Base-by-base conservation (phyloP, 306 rosid species). In the Pyrus bretschneideri region DNA sequence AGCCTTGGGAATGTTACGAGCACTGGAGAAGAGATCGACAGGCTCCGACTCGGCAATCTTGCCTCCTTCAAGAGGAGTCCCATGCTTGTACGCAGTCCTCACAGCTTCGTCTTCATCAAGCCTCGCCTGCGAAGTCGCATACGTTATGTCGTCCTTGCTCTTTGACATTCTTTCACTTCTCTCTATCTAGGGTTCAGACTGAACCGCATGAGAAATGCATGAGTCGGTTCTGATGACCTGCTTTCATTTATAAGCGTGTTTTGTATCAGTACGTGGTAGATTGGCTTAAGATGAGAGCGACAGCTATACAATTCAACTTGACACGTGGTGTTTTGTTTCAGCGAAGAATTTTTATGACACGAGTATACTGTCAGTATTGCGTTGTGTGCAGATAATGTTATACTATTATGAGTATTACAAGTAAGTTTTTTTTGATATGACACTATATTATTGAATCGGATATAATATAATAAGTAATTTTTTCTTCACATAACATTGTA, bases 1-100 rank as follows among this genome's bases (percentile, higher is more conserved):
- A 21, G 44, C 57, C 3, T 82, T 75, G 22, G 86, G 25, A 38
- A 83, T 62, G 29, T 73, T 83, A 10, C 57, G 86, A 9, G 87
- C 89, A 70, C 86, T 64, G 11, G 86, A 27, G 72, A 83, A 87
- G 40, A 87, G 13, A 69, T 92, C 85, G 74, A 92, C 73, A 0
- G 81, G 78, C 46, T 90, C 82, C 52, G 91, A 87, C 2, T 90
- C 90, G 12, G 89, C 87, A 23, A 90, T 87, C 71, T 80, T 93
- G 1, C 93, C 96, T 21, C 74, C 96, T 86, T 90, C 94, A 46
- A 87, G 87, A 40, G 97, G 96, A 0, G 86, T 84, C 6, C 88
- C 92, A 72, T 86, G 87, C 79, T 76, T 80, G 81, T 88, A 83
- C 3, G 54, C 83, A 17, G 87, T 87, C n/a, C 90, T 88, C 58